phyloP scores from a whole-genome alignment of 768 basidiomycete species.

The Rhodocollybia butyracea region DNA sequence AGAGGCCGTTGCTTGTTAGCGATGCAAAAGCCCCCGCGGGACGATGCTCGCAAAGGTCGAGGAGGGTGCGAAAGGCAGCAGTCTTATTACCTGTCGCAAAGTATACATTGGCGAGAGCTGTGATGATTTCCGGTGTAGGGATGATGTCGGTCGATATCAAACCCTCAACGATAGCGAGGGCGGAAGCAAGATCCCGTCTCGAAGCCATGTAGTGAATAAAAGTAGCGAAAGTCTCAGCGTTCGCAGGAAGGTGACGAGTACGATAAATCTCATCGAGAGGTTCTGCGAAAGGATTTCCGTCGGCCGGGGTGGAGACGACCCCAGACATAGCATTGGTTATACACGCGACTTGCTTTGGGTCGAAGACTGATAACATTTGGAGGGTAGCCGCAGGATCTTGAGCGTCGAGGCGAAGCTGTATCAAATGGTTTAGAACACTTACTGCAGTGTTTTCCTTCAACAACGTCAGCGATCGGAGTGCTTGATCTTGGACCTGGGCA shows the following conservation, averaged over 20 bases:
- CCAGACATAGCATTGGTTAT: conserved; percentile 22
- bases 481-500: conserved; percentile 46
- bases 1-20: conserved; percentile 2
- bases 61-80: conserved; percentile 50
- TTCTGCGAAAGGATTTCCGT: conserved; percentile 18
- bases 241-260: conserved; percentile 32
- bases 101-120: conserved; percentile 58
- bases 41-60: conserved; percentile 38
- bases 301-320: conserved; percentile 25
- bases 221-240: conserved; percentile 59
- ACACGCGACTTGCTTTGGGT: conserved; percentile 20
- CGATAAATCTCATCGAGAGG: background rate
- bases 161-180: conserved; percentile 42
- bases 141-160: conserved; percentile 41
- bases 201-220: conserved; percentile 55
- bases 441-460: conserved; percentile 41
- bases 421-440: conserved; percentile 65
- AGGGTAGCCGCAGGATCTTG: conserved; percentile 46
- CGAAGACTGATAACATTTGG: conserved; percentile 49
- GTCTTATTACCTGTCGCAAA: conserved; percentile 42
- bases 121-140: conserved; percentile 44
- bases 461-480: conserved; percentile 42
- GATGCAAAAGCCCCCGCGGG: conserved; percentile 14
- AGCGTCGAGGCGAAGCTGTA: conserved; percentile 56
- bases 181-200: conserved; percentile 40